Base-by-base conservation (phyloP, 2,329 filamentous ascomycete species). In the Pseudocercospora eumusae region DNA sequence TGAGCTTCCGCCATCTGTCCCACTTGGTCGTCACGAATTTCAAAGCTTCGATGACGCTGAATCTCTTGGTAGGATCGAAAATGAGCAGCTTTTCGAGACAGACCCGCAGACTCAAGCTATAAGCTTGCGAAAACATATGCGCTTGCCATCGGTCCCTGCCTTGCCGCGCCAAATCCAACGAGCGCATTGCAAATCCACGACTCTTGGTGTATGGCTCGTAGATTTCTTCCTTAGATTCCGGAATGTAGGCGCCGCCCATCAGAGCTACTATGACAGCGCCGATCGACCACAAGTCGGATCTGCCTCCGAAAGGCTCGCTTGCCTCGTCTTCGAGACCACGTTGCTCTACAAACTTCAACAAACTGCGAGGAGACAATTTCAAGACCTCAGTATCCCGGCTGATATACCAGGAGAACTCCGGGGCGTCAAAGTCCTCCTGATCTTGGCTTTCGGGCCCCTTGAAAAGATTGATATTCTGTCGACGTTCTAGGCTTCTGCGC, bases 281-380 rank as follows among this genome's bases (percentile, higher is more conserved):
- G 40, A 66, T 57, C 9, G 56, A 58, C 64, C 64, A 64, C 6
- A 66, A 27, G 44, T 66, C 64, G 27, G 52, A 49, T 20, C 53
- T 55, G 31, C 50, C 58, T 18, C 57, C 52, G 27, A 53, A 36
- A 25, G 56, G 50, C 15, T 57, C 55, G 36, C 18, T 21, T 28
- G 25, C 40, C 23, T 47, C 40, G 40, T 49, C 36, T 13, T 55
- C 52, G 2, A 21, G 18, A 42, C 28, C 31, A 27, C 18, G 28
- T 18, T 55, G 23, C 5, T 40, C 53, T 10, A 56, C 10, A 18
- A 21, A 57, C 11, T 53, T 42, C 21, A 53, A 9, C 31, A 55
- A 3, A 15, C 50, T 9, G 42, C 25, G 3, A 55, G 54, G 18
- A 44, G 54, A 50, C 45, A 57, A 3, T 25, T 31, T 36, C 52